These are phyloP conservation scores for Teratosphaeria zuluensis DNA, from an alignment of 2,329 filamentous ascomycete genomes.

Conservation along the genomic window DNA sequence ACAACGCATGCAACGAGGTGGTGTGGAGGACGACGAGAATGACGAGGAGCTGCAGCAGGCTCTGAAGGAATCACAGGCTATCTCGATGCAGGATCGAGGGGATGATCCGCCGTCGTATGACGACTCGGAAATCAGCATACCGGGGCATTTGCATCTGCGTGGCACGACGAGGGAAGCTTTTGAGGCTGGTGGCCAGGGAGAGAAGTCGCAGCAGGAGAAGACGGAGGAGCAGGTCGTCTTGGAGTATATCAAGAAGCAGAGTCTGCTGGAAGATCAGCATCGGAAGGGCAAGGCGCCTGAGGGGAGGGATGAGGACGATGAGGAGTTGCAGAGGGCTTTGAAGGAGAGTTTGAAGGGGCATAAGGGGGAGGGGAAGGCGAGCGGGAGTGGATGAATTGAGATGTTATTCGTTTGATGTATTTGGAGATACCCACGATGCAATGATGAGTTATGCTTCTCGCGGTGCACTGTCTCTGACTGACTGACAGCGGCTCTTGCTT, in stretches of 20 bases:
- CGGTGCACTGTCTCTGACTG: too few species aligned
- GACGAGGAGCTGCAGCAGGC: constrained; percentile 14
- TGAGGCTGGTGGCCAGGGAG: constrained; percentile 5
- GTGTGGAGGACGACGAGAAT: constrained; percentile 2
- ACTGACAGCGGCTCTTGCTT: too few species aligned
- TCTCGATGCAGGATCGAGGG: constrained; percentile 1
- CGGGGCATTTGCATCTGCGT: constrained; percentile 13
- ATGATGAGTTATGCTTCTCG: too few species aligned
- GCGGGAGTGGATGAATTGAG: neutral
- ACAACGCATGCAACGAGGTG: constrained; percentile 16
- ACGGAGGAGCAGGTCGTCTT: constrained; percentile 64
- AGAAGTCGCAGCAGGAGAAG: constrained; percentile 27
- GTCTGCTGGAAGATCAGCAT: constrained; percentile 56
- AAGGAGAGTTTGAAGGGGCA: constrained; percentile 43
- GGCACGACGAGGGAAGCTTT: constrained; percentile 19
- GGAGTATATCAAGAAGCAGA: constrained; percentile 71
- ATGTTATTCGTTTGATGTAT: neutral
- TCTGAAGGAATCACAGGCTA: constrained; percentile 5
- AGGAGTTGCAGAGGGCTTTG: constrained; percentile 47
- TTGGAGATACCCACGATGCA: neutral
- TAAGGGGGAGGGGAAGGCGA: neutral
- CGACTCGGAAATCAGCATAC: neutral
- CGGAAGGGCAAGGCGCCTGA: constrained; percentile 6
- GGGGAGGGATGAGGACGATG: constrained; percentile 24
- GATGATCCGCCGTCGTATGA: constrained; percentile 14